Percentiles rank a stretch among this genome's conserved stretches.
phyloP scores from a whole-genome alignment of 1,284 basidiomycete species.

The Ganoderma resinaceum region DNA sequence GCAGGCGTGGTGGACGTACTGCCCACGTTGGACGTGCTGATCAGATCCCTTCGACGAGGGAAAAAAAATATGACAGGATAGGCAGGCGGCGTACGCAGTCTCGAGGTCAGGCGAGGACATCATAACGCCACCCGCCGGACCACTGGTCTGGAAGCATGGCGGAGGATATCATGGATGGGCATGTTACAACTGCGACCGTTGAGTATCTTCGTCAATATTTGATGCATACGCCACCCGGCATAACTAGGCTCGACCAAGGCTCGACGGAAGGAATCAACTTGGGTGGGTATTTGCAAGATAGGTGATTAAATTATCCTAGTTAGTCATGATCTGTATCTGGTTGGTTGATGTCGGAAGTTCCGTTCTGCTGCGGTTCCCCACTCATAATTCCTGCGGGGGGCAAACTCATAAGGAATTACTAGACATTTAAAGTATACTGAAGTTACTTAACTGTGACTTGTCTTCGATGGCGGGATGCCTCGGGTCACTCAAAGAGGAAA shows the following conservation, averaged over 20 bases:
- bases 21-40: background rate
- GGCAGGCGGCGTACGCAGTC: background rate
- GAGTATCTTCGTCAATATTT: background rate
- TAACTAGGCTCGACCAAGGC: no score
- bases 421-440: background rate
- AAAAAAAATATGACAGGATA: background rate
- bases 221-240: background rate
- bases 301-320: background rate
- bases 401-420: background rate
- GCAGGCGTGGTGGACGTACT: background rate
- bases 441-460: background rate
- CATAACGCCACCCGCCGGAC: background rate
- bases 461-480: background rate
- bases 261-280: background rate
- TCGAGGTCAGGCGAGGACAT: background rate
- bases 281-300: no score
- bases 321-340: background rate
- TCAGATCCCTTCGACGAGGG: background rate
- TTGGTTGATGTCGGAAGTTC: background rate
- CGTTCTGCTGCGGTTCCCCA: background rate
- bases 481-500: background rate
- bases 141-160: background rate
- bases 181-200: background rate
- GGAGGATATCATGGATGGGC: background rate
- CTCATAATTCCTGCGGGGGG: background rate